phyloP scores from a whole-genome alignment of 495 filamentous ascomycete species.

The Xylaria curta region DNA sequence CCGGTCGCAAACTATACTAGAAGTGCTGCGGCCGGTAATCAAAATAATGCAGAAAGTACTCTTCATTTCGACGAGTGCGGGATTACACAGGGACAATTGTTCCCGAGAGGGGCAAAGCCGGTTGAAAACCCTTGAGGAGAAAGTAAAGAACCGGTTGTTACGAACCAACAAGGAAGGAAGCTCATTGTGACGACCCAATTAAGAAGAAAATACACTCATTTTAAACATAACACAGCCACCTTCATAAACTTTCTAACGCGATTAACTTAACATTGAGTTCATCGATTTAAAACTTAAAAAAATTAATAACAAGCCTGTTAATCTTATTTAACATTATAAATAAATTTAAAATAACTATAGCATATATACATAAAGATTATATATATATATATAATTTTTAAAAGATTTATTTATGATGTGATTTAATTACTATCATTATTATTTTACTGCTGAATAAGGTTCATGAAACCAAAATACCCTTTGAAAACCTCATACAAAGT shows the following conservation, averaged over 20 bases:
- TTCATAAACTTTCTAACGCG: background rate
- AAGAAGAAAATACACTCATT: background rate
- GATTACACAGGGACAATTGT: background rate
- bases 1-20: background rate
- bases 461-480: too few relatives aligned
- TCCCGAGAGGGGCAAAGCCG: background rate
- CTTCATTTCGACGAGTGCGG: constrained; percentile 3
- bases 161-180: background rate
- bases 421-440: too few relatives aligned
- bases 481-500: too few relatives aligned
- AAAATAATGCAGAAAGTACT: constrained; percentile 6
- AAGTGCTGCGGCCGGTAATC: constrained; percentile 1
- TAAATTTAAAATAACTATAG: too few relatives aligned
- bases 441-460: too few relatives aligned
- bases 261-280: background rate
- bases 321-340: too few relatives aligned
- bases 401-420: too few relatives aligned
- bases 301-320: too few relatives aligned
- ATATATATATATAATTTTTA: too few relatives aligned
- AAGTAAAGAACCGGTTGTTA: background rate
- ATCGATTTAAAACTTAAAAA: background rate
- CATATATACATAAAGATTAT: too few relatives aligned
- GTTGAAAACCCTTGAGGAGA: background rate
- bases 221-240: background rate
- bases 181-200: background rate